Percentiles rank a stretch among this genome's conserved stretches.
Conservation (phyloP, 805 yeast species). For the Wickerhamomyces xylosicus region DNA sequence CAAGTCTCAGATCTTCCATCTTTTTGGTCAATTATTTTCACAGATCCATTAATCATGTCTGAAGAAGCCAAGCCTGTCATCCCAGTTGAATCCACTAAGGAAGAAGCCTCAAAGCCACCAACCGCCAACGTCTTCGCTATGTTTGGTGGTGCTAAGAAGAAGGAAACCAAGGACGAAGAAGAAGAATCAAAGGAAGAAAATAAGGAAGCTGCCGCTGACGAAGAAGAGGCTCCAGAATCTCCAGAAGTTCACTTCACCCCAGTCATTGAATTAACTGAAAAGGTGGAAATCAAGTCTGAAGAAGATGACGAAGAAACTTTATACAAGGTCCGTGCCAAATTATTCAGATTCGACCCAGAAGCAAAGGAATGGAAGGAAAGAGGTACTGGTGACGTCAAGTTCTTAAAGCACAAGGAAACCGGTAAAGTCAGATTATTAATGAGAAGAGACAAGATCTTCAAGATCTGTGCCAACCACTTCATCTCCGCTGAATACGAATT, state of each 20-base stretch:
- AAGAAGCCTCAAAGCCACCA: conserved; percentile 45
- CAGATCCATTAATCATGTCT: conserved; percentile 10
- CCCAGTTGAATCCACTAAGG: conserved; percentile 5
- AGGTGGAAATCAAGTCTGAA: conserved; percentile 92
- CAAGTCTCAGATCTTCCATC: background rate
- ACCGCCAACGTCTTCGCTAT: conserved; percentile 80
- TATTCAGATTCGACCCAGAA: conserved; percentile 82
- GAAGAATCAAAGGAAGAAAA: conserved; percentile 25
- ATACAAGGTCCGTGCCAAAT: conserved; percentile 86
- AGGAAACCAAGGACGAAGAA: conserved; percentile 28
- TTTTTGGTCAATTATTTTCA: background rate
- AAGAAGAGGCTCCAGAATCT: conserved; percentile 28
- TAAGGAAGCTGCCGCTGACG: conserved; percentile 21
- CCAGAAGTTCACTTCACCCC: conserved; percentile 88
- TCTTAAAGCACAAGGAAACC: conserved; percentile 77
- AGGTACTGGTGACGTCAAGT: conserved; percentile 97
- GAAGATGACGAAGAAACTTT: conserved; percentile 83
- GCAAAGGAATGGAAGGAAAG: conserved; percentile 97
- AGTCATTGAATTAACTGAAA: conserved; percentile 74
- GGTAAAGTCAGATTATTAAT: conserved; percentile 83
- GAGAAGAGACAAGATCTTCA: conserved; percentile 98
- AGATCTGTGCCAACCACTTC: conserved; percentile 96
- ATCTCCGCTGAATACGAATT: conserved; percentile 73
- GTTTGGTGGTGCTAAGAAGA: conserved; percentile 86
- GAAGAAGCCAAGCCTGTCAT: conserved; percentile 17